Conservation (phyloP, 2,329 filamentous ascomycete genomes). For the Aureobasidium leucospermi region DNA sequence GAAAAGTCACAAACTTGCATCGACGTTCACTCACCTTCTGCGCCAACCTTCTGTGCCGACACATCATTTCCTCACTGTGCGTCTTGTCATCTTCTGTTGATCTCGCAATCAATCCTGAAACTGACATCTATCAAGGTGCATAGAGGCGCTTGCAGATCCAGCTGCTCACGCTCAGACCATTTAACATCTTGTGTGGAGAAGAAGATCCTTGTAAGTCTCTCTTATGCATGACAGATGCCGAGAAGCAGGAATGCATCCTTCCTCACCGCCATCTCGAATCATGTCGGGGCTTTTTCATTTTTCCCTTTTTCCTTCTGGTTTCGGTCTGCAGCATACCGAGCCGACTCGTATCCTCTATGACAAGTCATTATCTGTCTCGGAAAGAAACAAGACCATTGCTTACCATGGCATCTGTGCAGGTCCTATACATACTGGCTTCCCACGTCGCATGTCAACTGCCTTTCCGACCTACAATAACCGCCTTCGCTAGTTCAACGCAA, state of each 20-base stretch:
- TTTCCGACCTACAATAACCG: background rate
- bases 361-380: conserved; percentile 12
- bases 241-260: conserved; percentile 9
- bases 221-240: conserved; percentile 14
- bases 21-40: background rate
- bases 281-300: background rate
- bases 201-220: conserved; percentile 9
- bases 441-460: background rate
- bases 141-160: conserved; percentile 12
- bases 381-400: conserved; percentile 4
- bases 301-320: conserved; percentile 10
- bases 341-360: conserved; percentile 5
- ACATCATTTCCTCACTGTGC: background rate
- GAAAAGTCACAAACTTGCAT: background rate
- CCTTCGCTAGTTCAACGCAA: background rate
- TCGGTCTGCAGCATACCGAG: conserved; percentile 10
- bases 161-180: conserved; percentile 9
- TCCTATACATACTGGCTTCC: conserved; percentile 9
- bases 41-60: background rate
- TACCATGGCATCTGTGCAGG: conserved; percentile 8
- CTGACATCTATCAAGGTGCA: conserved; percentile 14
- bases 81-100: conserved; percentile 1
- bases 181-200: conserved; percentile 8
- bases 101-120: conserved; percentile 5
- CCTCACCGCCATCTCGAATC: conserved; percentile 13